Base-by-base conservation (phyloP, 768 basidiomycete genomes). In the Dioszegia crocea region DNA sequence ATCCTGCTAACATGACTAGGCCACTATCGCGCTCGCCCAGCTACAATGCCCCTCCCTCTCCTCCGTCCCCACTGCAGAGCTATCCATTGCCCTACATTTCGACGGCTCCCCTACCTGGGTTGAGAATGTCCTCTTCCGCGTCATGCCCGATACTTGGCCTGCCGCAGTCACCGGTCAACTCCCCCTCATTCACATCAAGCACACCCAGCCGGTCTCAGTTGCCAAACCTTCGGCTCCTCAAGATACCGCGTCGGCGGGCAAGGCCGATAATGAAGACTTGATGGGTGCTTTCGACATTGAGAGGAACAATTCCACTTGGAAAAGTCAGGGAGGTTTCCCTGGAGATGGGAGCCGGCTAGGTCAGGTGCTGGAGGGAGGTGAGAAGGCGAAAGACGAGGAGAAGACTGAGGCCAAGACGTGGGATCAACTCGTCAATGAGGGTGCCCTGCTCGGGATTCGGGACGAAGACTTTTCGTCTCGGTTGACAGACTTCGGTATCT, bases 71-170 rank as follows among this genome's bases (percentile, higher is more conserved):
- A 4, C 46, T 2, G n/a, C 21, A 8, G 26, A 56, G 1, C 53
- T 66, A 17, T 38, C 49, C n/a, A 50, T 66, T 5, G 33, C 36
- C 0, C 21, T 66, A 17, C 49, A 45, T 23, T 60, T 50, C 46
- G 65, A 66, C 38, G 55, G 56, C 23, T 41, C 56, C 33, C 52
- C 53, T 1, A 17, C 44, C 17, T 44, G 54, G 27, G 47, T 46
- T 27, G 31, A 55, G 27, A 16, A 58, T 27, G 57, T 56, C 30
- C 27, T 60, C 4, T 65, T 59, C 31, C 27, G 54, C 30, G 47
- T 65, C 54, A 27, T 61, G 36, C 60, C 63, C 19, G 56, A 57
- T 11, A 55, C 59, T 14, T 65, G 64, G 64, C 64, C 64, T n/a
- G 21, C 33, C 3, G 60, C 60, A 2, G 44, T 65, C 33, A 61